Base-by-base conservation (phyloP, 257 asterid species). In the Anisodus acutangulus region DNA sequence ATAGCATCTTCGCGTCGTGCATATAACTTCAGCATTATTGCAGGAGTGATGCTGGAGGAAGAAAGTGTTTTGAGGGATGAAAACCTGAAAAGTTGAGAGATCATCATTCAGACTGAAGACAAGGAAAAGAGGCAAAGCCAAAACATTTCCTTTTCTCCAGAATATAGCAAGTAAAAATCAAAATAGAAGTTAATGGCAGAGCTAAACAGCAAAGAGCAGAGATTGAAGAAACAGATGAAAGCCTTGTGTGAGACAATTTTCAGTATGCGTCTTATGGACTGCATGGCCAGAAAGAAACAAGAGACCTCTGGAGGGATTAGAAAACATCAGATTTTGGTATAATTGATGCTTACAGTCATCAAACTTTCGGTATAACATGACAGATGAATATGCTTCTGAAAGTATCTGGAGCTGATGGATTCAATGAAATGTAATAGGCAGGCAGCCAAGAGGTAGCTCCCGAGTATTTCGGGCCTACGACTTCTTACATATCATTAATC, bases 361-460 rank as follows among this genome's bases (percentile, higher is more conserved):
- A 62, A 63, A 63, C 70, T 26, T 12, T 11, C 26, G 26, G 41
- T 63, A 10, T 26, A 26, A 4, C 22, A 63, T 63, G 35, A 19
- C 2, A 62, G 70, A 63, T 31, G 7, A 41, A 63, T 9, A 63
- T 19, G 16, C 9, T 26, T 60, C 19, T 63, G 70, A 63, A 31
- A 26, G 70, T 63, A 22, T 63, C 15, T 63, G 70, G 39, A 63
- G 41, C 70, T 19, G n/a, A 51, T 6, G 26, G 37, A n/a, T n/a
- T 71, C 78, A 45, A 71, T 45, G 39, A 11, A 72, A 19, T 72
- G 80, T 72, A 72, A 72, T 6, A 72, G 35, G 59, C 41, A 47
- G 59, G 35, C 35, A 31, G 35, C 41, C 71, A 64, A 64, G 45
- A 64, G 71, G 45, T 64, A 64, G 71, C 16, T 64, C n/a, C 71